phyloP scores from a whole-genome alignment of 2,329 filamentous ascomycete genomes.

The Camillea tinctor region DNA sequence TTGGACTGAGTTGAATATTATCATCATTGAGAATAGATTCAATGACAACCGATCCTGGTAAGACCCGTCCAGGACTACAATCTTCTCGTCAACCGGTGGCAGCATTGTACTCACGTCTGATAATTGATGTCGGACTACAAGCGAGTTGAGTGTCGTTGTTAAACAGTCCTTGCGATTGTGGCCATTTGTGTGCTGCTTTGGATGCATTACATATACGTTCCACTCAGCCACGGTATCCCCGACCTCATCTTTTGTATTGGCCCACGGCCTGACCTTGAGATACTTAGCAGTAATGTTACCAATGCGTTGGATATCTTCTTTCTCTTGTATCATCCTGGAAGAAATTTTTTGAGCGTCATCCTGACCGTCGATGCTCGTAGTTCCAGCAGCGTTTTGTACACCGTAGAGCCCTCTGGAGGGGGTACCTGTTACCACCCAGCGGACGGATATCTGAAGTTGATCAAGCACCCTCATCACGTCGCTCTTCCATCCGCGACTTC shows the following conservation, averaged over 20 bases:
- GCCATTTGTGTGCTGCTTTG: constrained; percentile 48
- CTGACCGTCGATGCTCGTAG: neutral
- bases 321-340: constrained; percentile 40
- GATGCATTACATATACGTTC: constrained; percentile 68
- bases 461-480: constrained; percentile 53
- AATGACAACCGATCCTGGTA: constrained; percentile 81
- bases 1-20: constrained; percentile 83
- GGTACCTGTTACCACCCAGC: constrained; percentile 90
- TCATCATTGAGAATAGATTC: constrained; percentile 81
- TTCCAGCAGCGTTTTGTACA: constrained; percentile 45
- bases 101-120: constrained; percentile 68
- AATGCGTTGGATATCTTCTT: constrained; percentile 66
- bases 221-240: constrained; percentile 65
- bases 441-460: constrained; percentile 61
- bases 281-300: constrained; percentile 68
- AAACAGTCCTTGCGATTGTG: constrained; percentile 63
- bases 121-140: constrained; percentile 78
- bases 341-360: constrained; percentile 23
- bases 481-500: constrained; percentile 52
- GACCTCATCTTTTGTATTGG: constrained; percentile 53
- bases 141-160: constrained; percentile 66
- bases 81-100: constrained; percentile 69
- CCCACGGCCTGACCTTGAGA: constrained; percentile 76
- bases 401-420: constrained; percentile 82
- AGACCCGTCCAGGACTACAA: constrained; percentile 74